These are phyloP conservation scores for Sarocladiaceae sp. DNA, from an alignment of 2,329 filamentous ascomycete species.

Conservation along the genomic window DNA sequence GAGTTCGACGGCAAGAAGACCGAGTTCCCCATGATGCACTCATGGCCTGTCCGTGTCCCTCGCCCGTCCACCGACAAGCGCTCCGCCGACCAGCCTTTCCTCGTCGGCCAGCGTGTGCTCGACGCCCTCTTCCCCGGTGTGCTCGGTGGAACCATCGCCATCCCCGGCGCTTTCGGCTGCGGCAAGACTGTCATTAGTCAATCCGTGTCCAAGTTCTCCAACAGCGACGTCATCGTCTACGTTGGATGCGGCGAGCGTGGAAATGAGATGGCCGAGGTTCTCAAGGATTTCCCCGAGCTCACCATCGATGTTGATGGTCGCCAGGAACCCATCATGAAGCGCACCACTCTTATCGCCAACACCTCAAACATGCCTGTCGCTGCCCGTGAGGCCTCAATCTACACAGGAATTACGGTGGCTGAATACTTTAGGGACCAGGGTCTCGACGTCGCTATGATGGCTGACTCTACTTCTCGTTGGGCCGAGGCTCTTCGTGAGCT, in stretches of 20 bases:
- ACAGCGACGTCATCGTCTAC: constrained; percentile 98
- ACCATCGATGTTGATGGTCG: constrained; percentile 90
- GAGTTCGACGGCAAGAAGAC: constrained; percentile 97
- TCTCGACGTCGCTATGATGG: constrained; percentile 99
- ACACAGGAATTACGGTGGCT: constrained; percentile 88
- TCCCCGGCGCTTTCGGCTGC: constrained; percentile 96
- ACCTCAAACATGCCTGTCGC: constrained; percentile 99
- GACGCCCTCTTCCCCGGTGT: constrained; percentile 95
- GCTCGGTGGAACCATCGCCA: constrained; percentile 94
- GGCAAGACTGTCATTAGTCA: constrained; percentile 99
- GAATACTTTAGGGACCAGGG: constrained; percentile 98
- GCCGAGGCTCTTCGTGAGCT: constrained; percentile 97
- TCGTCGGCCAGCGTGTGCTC: constrained; percentile 93
- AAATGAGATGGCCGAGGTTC: constrained; percentile 99
- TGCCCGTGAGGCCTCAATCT: constrained; percentile 96
- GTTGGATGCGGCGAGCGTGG: constrained; percentile 89
- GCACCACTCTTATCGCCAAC: constrained; percentile 95
- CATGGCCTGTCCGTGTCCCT: constrained; percentile 95
- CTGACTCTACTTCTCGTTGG: constrained; percentile 96
- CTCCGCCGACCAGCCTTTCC: constrained; percentile 80
- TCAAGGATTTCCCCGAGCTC: constrained; percentile 99
- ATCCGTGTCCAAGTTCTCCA: constrained; percentile 98
- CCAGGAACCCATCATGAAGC: constrained; percentile 99
- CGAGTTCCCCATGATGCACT: constrained; percentile 96
- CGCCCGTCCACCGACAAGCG: constrained; percentile 89